A percentile compares a stretch with the other conserved stretches of the same genome.
Conservation (phyloP, 139 green algal genomes). For the Chlamydomonas schloesseri region DNA sequence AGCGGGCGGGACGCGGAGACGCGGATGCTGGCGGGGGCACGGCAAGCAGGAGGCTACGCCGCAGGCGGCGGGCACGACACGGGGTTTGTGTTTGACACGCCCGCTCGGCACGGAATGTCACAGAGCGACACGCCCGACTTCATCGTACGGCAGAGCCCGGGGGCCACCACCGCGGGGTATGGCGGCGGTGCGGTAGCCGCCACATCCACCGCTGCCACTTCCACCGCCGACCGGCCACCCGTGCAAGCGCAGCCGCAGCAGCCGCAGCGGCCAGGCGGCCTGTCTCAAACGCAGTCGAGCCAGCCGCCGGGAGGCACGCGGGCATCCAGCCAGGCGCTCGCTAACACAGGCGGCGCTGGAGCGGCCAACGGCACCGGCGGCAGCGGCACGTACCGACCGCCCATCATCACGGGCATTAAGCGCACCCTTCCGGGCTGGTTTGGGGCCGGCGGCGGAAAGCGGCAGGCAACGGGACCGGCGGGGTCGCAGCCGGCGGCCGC, state of each 20-base stretch:
- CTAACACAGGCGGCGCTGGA: too few species aligned
- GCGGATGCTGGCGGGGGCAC: too few species aligned
- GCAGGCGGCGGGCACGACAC: too few species aligned
- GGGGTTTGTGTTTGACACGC: constrained; percentile 19
- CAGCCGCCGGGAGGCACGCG: too few species aligned
- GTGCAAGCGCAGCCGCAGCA: neutral
- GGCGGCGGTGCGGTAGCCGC: neutral
- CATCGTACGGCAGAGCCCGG: neutral
- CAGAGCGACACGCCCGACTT: constrained; percentile 22
- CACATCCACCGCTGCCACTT: too few species aligned
- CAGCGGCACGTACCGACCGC: neutral
- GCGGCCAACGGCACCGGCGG: neutral
- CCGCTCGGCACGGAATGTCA: neutral
- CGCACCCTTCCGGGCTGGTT: neutral
- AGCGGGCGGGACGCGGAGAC: too few species aligned
- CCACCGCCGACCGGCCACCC: neutral
- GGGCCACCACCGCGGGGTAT: neutral
- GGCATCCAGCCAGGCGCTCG: too few species aligned
- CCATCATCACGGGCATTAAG: neutral
- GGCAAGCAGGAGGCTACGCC: too few species aligned
- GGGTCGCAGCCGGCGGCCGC: too few species aligned
- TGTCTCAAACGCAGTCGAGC: too few species aligned
- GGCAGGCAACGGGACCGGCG: too few species aligned
- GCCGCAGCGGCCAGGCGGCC: neutral
- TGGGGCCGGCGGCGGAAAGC: neutral